A percentile compares a stretch with the other conserved stretches of the same genome.
phyloP scores from a whole-genome alignment of 306 rosid species.

The Trifolium dubium region DNA sequence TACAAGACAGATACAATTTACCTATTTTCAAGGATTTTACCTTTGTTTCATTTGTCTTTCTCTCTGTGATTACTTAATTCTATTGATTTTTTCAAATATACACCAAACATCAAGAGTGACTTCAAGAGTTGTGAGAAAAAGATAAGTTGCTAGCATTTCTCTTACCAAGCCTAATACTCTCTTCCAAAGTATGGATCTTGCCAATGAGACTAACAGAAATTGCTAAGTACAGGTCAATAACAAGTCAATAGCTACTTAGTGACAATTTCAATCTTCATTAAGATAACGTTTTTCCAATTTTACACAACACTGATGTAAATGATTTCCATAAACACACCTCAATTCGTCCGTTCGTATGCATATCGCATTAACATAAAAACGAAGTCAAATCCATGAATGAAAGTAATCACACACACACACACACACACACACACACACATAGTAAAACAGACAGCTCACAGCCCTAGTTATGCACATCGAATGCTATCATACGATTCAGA shows the following conservation, averaged over 20 bases:
- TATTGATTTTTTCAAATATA: slow-evolving; percentile 1
- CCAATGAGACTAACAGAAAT: slow-evolving; percentile 29
- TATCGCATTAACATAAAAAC: not conserved
- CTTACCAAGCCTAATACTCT: slow-evolving; percentile 25
- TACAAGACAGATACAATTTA: no score
- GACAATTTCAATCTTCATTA: not conserved
- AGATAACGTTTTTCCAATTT: slow-evolving; percentile 2
- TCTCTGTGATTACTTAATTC: not conserved
- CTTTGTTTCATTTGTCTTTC: no score
- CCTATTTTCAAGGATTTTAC: no score
- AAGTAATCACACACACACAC: not conserved
- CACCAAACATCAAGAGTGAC: not conserved
- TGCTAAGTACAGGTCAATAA: slow-evolving; percentile 21
- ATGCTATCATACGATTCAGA: slow-evolving; percentile 17
- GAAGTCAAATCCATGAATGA: slow-evolving; percentile 19
- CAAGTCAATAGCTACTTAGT: slow-evolving; percentile 1
- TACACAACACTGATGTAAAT: not conserved
- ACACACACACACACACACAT: no score
- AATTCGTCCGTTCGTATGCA: not conserved
- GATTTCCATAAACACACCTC: not conserved
- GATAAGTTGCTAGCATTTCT: not conserved
- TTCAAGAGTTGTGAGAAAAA: not conserved
- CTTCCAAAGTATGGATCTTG: slow-evolving; percentile 17
- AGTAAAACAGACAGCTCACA: slow-evolving; percentile 28
- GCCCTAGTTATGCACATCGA: not conserved